These are phyloP conservation scores for Daldinia bambusicola DNA, from an alignment of 495 filamentous ascomycete genomes.

Conservation along the genomic window DNA sequence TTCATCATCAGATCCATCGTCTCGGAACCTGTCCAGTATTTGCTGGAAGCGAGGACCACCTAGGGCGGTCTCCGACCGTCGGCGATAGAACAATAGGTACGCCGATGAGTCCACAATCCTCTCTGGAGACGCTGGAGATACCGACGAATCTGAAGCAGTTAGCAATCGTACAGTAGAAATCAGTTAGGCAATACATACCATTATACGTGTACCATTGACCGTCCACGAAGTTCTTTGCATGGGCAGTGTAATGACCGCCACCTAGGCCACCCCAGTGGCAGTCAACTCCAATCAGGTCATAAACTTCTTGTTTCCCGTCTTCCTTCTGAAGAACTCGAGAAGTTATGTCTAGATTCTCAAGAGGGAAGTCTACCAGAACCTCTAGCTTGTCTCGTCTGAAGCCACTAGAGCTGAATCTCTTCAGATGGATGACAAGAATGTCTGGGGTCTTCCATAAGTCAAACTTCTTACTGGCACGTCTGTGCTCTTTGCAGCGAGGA, in stretches of 20 bases:
- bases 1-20: conserved; percentile 56
- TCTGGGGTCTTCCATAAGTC: conserved; percentile 97
- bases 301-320: conserved; percentile 80
- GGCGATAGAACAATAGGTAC: conserved; percentile 96
- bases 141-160: conserved; percentile 71
- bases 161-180: conserved; percentile 15
- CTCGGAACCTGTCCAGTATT: conserved; percentile 67
- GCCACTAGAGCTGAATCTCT: conserved; percentile 86
- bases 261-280: conserved; percentile 92
- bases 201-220: conserved; percentile 94
- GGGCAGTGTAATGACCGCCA: conserved; percentile 95
- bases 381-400: conserved; percentile 88
- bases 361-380: conserved; percentile 88
- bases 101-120: conserved; percentile 70
- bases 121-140: conserved; percentile 55
- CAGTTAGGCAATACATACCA: conserved; percentile 65
- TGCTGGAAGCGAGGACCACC: conserved; percentile 79
- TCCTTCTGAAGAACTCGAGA: conserved; percentile 79
- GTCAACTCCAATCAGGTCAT: conserved; percentile 94
- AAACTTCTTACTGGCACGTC: conserved; percentile 92
- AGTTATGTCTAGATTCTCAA: conserved; percentile 85
- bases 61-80: conserved; percentile 76
- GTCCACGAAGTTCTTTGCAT: conserved; percentile 88
- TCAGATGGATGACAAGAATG: conserved; percentile 92
- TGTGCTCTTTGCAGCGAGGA: conserved; percentile 91